Evolutionary conservation across 371 early-diverging fungal genomes (phyloP), one percentile per base, ranked within the genome.

Genomic region (Syncephalastrum racemosum): DNA sequence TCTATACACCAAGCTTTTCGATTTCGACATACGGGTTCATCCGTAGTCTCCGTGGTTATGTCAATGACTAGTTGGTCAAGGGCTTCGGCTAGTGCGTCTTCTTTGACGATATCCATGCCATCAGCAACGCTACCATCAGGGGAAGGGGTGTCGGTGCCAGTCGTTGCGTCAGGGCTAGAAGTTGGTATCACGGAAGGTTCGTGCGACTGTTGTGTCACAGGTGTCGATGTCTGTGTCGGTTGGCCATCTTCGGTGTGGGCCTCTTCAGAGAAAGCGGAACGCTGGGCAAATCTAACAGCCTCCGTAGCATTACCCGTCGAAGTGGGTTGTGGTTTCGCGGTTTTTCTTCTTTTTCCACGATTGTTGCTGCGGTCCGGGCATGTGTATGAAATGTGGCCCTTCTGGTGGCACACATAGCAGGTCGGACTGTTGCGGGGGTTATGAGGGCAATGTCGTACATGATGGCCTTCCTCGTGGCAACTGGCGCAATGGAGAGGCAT

Each of bases 371-470:
- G 20, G 1, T 20, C 25, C 15, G 42, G 54, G 22, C 54, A 54
- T 1, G 18, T 15, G 44, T 20, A 16, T 8, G 54, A 20, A 8
- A 54, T 39, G 24, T 57, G 57, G 15, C 57, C 57, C 14, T 10
- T 31, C 1, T 4, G 3, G 0, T 44, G 42, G 24, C 57, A 57
- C 2, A 39, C 15, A 8, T 25, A 57, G 27, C 50, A 57, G 14
- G 19, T 10, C 6, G 39, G 42, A 3, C 22, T 18, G 20, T 45
- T 50, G 4, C 18, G 7, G 6, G 57, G 50, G 18, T 23, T 27
- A 4, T 57, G 22, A 22, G 57, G 39, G 25, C 57, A 57, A 22
- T 48, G 15, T 12, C 24, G n/a, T 16, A 36, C 36, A 40, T 31
- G 19, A 20, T 57, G 57, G 1, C 50, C 40, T 19, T 19, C 20